Evolutionary conservation across 441 rosid species (phyloP).

Genomic region (Gossypium gossypioides): DNA sequence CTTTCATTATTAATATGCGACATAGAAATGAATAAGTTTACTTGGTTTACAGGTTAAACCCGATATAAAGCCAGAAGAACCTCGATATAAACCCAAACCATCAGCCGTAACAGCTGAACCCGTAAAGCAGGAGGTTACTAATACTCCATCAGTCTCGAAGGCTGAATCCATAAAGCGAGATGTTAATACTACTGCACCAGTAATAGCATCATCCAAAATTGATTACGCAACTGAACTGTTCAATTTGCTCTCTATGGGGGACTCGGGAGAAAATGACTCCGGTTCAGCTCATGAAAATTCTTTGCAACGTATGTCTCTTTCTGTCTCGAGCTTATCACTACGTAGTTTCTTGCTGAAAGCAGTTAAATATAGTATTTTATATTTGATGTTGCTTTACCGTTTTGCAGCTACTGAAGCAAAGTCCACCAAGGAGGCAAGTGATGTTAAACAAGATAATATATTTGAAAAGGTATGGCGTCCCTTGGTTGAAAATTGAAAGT

Average conservation of each 20-base stretch:
- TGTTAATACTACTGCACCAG: conserved; percentile 15
- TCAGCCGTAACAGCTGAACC: conserved; percentile 21
- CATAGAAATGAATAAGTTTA: neutral
- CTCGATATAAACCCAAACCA: conserved; percentile 23
- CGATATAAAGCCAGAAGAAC: conserved; percentile 22
- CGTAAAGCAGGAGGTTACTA: conserved; percentile 20
- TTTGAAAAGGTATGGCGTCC: conserved; percentile 26
- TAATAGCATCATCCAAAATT: conserved; percentile 27
- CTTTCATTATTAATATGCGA: neutral
- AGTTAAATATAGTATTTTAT: neutral
- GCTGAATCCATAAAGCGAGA: conserved; percentile 17
- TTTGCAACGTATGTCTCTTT: conserved; percentile 22
- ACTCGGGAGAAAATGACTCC: conserved; percentile 26
- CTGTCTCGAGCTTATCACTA: neutral
- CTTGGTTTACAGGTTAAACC: conserved; percentile 25
- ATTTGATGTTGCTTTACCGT: neutral
- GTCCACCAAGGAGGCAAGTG: conserved; percentile 16
- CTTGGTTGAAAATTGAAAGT: neutral
- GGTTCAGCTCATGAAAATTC: conserved; percentile 13
- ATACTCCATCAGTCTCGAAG: conserved; percentile 16
- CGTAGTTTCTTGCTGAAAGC: neutral
- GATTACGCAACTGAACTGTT: conserved; percentile 62
- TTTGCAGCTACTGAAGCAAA: conserved; percentile 33
- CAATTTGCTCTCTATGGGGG: conserved; percentile 45
- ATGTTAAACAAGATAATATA: conserved; percentile 21